Evolutionary conservation across 2,329 filamentous ascomycete genomes (phyloP), one percentile per base, ranked within the genome.

Genomic region (Aspergillus sp.): DNA sequence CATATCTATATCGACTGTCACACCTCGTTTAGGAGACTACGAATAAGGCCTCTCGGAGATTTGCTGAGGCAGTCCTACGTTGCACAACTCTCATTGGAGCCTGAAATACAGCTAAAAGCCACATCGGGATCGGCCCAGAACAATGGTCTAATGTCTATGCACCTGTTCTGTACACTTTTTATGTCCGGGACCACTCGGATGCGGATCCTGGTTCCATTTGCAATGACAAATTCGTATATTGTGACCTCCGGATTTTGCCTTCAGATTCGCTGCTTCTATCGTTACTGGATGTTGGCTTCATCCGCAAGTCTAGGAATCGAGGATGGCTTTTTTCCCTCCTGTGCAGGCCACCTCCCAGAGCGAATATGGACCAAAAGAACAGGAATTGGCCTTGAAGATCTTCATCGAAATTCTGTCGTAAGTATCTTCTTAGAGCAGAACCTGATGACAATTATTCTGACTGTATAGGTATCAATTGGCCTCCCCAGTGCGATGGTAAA

Each of bases 361-460:
- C 6, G 18, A 8, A 6, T 36, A 17, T 30, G 36, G 8, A 2
- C 7, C 30, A 4, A 26, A 43, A 32, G 43, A 42, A n/a, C 57
- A 57, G 3, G 53, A 63, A 15, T 24, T 67, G 32, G 64, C 65
- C 7, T 61, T 64, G 30, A 63, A 48, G 44, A 48, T 68, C 32
- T 60, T 72, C 17, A 64, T 68, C 36, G 70, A 73, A 54, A 48
- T 72, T 13, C 60, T 73, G 20, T 66, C 69, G 65, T 71, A 57
- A 59, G 67, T 65, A 36, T 3, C 22, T 30, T 9, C 26, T 30
- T 30, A 17, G 12, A 34, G 3, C 18, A 38, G 3, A 36, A 36
- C 12, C 3, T 9, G 13, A 17, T 43, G 24, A 11, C 22, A 12
- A 36, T 26, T 4, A 30, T 41, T 42, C 54, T 61, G 36, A 61